Conservation (phyloP, 202 grass and related monocot genomes). For the Digitaria exilis region DNA sequence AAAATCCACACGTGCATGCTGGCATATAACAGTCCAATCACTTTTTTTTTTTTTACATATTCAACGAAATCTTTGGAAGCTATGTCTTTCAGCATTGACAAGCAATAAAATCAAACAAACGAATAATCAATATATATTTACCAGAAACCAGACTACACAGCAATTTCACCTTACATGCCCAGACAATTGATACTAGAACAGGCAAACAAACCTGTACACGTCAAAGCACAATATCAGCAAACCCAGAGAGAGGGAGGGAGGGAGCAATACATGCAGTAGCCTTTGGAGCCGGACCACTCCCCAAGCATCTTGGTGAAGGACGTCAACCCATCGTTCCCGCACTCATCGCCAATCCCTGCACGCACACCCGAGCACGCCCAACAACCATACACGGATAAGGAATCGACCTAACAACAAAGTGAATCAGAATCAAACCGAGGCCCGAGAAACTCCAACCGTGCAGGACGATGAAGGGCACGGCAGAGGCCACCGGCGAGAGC, state of each 20-base stretch:
- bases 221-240: constrained; percentile 15
- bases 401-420: not conserved
- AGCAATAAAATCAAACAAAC: not conserved
- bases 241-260: not conserved
- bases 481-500: constrained; percentile 40
- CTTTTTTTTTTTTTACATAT: not conserved
- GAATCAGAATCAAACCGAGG: constrained; percentile 6
- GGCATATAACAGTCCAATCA: not conserved
- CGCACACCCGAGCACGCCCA: constrained; percentile 3
- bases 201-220: not conserved
- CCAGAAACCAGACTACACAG: constrained; percentile 17
- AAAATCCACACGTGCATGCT: not conserved
- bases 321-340: constrained; percentile 68
- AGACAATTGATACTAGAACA: not conserved
- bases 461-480: constrained; percentile 88
- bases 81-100: not conserved
- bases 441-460: constrained; percentile 58
- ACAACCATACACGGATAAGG: constrained; percentile 5
- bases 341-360: constrained; percentile 92
- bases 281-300: constrained; percentile 87
- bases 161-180: not conserved
- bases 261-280: constrained; percentile 74
- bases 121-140: not conserved
- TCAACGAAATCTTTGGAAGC: not conserved
- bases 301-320: constrained; percentile 72